Evolutionary conservation across 2,329 filamentous ascomycete genomes (phyloP).

Genomic region (Sporothrix brunneoviolacea): DNA sequence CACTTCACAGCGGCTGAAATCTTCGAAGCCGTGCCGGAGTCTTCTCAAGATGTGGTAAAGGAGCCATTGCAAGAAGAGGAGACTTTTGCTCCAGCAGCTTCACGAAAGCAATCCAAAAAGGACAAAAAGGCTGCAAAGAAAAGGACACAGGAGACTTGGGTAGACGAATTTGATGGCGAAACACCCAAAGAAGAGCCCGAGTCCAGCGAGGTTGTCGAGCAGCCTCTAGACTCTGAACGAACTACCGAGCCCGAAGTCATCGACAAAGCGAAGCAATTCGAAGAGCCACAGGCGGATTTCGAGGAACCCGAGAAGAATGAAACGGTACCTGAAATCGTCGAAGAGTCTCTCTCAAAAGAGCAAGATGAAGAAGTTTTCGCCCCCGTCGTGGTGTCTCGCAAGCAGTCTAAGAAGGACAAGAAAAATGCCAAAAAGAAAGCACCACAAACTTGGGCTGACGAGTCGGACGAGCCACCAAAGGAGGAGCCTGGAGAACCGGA

Average conservation of each 20-base stretch:
- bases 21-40: neutral
- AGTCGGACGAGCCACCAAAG: neutral
- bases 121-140: conserved; percentile 13
- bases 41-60: too few species aligned
- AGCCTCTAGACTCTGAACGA: too few species aligned
- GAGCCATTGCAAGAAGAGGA: too few species aligned
- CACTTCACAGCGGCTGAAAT: neutral
- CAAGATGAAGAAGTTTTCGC: neutral
- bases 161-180: too few species aligned
- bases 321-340: too few species aligned
- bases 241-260: too few species aligned
- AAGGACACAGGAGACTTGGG: neutral
- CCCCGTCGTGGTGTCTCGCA: neutral
- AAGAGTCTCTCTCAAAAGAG: too few species aligned
- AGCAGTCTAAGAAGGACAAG: neutral
- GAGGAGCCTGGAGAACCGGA: neutral
- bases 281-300: too few species aligned
- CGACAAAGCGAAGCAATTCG: too few species aligned
- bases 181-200: too few species aligned
- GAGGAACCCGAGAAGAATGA: too few species aligned
- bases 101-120: conserved; percentile 13
- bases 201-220: too few species aligned
- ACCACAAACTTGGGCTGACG: conserved; percentile 7
- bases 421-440: conserved; percentile 25
- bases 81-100: neutral